Conservation (phyloP, 345 rosid species). For the Excoecaria cochinchinensis region DNA sequence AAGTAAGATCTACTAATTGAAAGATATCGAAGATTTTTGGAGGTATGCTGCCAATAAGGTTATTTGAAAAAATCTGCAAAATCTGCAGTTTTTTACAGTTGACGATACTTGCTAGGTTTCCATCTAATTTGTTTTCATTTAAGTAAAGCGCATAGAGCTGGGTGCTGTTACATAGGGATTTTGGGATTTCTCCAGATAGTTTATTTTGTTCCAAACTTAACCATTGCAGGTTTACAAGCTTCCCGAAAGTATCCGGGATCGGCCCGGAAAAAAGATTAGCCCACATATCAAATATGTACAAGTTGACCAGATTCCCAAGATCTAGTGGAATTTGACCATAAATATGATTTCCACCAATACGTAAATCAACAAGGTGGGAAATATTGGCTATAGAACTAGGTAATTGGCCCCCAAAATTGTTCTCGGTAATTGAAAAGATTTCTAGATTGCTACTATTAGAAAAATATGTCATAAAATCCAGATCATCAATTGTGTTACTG, state of each 20-base stretch:
- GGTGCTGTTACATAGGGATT: slow-evolving; percentile 7
- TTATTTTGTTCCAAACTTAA: neutral
- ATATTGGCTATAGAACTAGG: neutral
- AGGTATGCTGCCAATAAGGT: neutral
- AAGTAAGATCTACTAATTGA: neutral
- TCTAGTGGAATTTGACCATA: neutral
- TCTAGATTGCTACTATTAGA: neutral
- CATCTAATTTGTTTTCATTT: neutral
- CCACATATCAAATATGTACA: neutral
- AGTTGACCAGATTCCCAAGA: neutral
- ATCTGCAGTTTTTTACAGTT: neutral
- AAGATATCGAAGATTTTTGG: neutral
- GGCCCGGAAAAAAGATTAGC: neutral
- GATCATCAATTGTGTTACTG: neutral
- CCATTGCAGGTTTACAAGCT: neutral
- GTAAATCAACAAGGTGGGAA: neutral
- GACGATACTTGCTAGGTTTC: neutral
- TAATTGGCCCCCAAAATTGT: slow-evolving; percentile 5
- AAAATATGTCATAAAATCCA: neutral
- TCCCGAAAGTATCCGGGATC: neutral
- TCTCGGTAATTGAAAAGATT: neutral
- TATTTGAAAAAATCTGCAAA: neutral
- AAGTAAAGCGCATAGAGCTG: neutral
- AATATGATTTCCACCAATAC: neutral
- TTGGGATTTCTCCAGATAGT: slow-evolving; percentile 7